Percentiles rank a stretch among this genome's conserved stretches.
phyloP scores from a whole-genome alignment of 306 rosid species.

The Urtica urens region DNA sequence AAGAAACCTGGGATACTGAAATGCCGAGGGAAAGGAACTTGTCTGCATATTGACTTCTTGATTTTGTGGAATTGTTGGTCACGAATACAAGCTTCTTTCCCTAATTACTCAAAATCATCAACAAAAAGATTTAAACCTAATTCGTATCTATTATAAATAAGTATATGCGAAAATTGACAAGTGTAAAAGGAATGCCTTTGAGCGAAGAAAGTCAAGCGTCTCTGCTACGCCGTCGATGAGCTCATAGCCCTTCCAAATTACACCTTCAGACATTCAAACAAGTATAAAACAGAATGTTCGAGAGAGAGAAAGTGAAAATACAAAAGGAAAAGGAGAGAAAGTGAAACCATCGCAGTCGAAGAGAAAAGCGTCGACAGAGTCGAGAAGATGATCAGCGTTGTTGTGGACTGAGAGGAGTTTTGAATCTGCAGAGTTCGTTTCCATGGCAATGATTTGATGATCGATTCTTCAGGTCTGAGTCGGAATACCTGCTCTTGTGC shows the following conservation, averaged over 20 bases:
- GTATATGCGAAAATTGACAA: background rate
- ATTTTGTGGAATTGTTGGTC: conserved; percentile 69
- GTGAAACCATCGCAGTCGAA: conserved; percentile 83
- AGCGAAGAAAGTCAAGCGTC: conserved; percentile 68
- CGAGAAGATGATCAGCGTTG: conserved; percentile 32
- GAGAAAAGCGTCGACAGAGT: conserved; percentile 72
- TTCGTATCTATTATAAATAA: background rate
- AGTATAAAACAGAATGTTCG: background rate
- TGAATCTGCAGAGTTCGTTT: conserved; percentile 6
- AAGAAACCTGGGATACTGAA: conserved; percentile 50
- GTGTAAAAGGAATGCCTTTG: conserved; percentile 31
- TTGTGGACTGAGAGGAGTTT: conserved; percentile 31
- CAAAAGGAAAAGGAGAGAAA: background rate
- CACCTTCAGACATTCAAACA: conserved; percentile 29
- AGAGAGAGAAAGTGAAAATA: background rate
- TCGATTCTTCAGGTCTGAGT: no score
- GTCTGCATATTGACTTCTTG: conserved; percentile 49
- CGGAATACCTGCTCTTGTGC: no score
- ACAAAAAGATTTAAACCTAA: no score
- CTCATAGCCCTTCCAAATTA: conserved; percentile 78
- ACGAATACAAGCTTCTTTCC: conserved; percentile 84
- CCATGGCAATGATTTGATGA: no score
- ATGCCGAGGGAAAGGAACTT: conserved; percentile 82
- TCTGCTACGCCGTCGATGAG: conserved; percentile 63
- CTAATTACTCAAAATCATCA: conserved; percentile 7